Evolutionary conservation across 2,329 filamentous ascomycete species (phyloP), one percentile per base, ranked within the genome.

Genomic region (Penicillium sp.): DNA sequence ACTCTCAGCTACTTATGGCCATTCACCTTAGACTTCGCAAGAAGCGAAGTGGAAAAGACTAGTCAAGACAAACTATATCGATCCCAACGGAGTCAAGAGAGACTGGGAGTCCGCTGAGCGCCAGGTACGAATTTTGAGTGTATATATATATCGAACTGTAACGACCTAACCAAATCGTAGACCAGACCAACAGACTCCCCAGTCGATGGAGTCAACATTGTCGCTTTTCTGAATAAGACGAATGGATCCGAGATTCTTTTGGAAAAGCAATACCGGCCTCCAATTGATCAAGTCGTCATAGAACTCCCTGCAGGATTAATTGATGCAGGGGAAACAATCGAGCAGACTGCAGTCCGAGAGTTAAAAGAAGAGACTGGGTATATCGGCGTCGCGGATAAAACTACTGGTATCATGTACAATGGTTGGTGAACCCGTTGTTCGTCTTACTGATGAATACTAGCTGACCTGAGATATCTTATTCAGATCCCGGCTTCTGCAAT

Each of bases 361-460:
- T 69, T 86, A 40, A 82, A 77, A 60, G 83, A 86, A 68, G 83
- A 86, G 68, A 85, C 83, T 3, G 83, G 83, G n/a, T 85, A 84
- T 64, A 76, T 84, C 58, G 86, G 78, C 1, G 65, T 72, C 10
- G 72, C 70, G 7, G 65, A 71, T 46, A 52, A 72, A 58, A 71
- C 66, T 8, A 75, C 72, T 52, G 65, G 68, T 31, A 60, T 77
- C 15, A 75, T 77, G 72, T 77, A 70, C 52, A 76, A 77, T 60
- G 75, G 75, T 76, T n/a, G 0, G 50, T 35, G 23, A 10, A 1
- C 6, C 1, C 3, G 6, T 38, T 15, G 5, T 12, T 18, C 18
- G 1, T 31, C 21, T 18, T 12, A 8, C 16, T 32, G n/a, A 10
- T 29, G 39, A 9, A 21, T 10, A 16, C 25, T 31, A 21, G 10